A percentile compares a stretch with the other conserved stretches of the same genome.
phyloP scores from a whole-genome alignment of 352 stramenopile species.

The Phytopythium vexans region DNA sequence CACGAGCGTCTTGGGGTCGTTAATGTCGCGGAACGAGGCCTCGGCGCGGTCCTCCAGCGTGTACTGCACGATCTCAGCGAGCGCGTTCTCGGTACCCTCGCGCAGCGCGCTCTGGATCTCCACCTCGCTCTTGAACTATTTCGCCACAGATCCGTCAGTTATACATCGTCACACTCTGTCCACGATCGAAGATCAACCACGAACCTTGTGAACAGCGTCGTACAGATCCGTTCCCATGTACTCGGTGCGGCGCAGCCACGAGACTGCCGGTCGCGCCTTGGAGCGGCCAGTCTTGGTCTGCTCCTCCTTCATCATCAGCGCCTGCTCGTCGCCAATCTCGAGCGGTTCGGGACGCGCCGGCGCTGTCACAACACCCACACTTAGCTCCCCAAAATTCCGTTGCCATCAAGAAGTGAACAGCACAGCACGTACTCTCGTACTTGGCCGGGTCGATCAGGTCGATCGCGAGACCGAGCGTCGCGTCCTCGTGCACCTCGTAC shows the following conservation, averaged over 20 bases:
- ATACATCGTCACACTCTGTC: neutral
- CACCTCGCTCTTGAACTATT: slow-evolving; percentile 78
- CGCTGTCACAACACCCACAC: slow-evolving; percentile 21
- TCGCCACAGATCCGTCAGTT: neutral
- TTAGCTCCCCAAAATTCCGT: slow-evolving; percentile 1
- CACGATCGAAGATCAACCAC: neutral
- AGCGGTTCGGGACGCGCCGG: slow-evolving; percentile 43
- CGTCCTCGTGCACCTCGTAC: slow-evolving; percentile 83
- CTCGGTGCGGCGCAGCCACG: slow-evolving; percentile 79
- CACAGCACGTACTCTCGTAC: slow-evolving; percentile 55
- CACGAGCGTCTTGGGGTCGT: slow-evolving; percentile 57
- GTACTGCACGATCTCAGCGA: slow-evolving; percentile 67
- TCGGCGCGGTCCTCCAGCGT: slow-evolving; percentile 78
- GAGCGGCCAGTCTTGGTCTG: slow-evolving; percentile 40
- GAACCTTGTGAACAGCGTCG: slow-evolving; percentile 76
- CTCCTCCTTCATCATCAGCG: slow-evolving; percentile 78
- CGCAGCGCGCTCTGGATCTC: slow-evolving; percentile 81
- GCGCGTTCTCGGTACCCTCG: slow-evolving; percentile 75
- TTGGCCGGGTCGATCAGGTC: slow-evolving; percentile 85
- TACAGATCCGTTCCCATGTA: slow-evolving; percentile 88
- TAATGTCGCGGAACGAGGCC: slow-evolving; percentile 74
- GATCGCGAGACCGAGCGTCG: slow-evolving; percentile 72
- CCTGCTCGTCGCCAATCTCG: slow-evolving; percentile 72
- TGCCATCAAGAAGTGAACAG: too few relatives aligned
- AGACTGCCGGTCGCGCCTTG: slow-evolving; percentile 70